Percentiles rank a stretch among this genome's conserved stretches.
Evolutionary conservation across 495 filamentous ascomycete species (phyloP).

Genomic region (Xylaria nigripes): DNA sequence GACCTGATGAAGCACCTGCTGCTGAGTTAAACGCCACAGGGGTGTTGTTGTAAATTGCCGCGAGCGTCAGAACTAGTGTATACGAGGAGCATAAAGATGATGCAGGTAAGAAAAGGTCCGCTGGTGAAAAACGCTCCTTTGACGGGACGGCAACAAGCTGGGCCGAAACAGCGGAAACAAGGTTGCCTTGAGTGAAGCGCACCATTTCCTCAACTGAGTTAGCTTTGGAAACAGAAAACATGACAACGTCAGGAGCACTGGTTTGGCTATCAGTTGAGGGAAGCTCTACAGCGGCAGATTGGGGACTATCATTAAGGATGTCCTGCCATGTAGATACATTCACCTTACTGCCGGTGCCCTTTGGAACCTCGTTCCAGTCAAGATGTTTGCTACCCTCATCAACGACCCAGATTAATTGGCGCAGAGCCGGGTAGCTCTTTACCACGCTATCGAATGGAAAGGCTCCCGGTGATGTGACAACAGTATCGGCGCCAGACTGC

Average conservation of each 20-base stretch:
- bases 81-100: slow-evolving; percentile 74
- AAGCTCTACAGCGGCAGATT: slow-evolving; percentile 35
- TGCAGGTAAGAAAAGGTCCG: slow-evolving; percentile 82
- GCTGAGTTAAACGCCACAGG: slow-evolving; percentile 87
- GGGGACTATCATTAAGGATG: slow-evolving; percentile 57
- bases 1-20: slow-evolving; percentile 58
- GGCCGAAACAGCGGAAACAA: slow-evolving; percentile 72
- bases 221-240: slow-evolving; percentile 52
- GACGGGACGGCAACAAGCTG: slow-evolving; percentile 66
- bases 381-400: slow-evolving; percentile 87
- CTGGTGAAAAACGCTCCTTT: slow-evolving; percentile 57
- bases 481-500: slow-evolving; percentile 61
- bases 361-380: slow-evolving; percentile 76
- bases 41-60: slow-evolving; percentile 73
- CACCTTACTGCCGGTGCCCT: slow-evolving; percentile 59
- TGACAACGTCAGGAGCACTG: slow-evolving; percentile 44
- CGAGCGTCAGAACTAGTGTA: slow-evolving; percentile 69
- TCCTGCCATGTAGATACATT: slow-evolving; percentile 85
- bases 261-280: slow-evolving; percentile 38
- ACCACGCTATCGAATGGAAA: slow-evolving; percentile 69
- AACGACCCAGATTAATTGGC: slow-evolving; percentile 85
- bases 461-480: slow-evolving; percentile 81
- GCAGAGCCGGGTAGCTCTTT: slow-evolving; percentile 57
- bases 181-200: slow-evolving; percentile 68
- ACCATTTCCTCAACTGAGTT: slow-evolving; percentile 56